Percentiles rank a stretch among this genome's conserved stretches.
These are phyloP conservation scores for Endoconidiophora polonica DNA, from an alignment of 2,329 filamentous ascomycete species.

Conservation along the genomic window DNA sequence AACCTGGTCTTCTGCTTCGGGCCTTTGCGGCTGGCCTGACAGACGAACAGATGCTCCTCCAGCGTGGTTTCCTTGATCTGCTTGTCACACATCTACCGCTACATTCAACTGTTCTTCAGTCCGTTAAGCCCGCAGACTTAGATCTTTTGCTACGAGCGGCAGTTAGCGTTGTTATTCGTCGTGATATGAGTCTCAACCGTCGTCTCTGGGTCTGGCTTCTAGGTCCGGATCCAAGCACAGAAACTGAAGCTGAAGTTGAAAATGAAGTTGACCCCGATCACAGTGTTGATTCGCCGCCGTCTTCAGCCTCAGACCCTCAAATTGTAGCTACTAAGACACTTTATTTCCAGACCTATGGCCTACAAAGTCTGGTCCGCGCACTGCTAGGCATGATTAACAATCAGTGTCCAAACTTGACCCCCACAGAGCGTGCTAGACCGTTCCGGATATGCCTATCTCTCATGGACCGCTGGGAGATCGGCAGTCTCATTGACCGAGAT, in stretches of 20 bases:
- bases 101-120: conserved; percentile 64
- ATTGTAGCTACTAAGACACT: conserved; percentile 44
- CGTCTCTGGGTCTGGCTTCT: conserved; percentile 94
- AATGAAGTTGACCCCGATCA: conserved; percentile 26
- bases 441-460: conserved; percentile 86
- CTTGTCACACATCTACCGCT: conserved; percentile 81
- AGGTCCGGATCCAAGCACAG: conserved; percentile 48
- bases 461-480: conserved; percentile 98
- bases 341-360: conserved; percentile 71
- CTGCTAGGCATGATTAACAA: conserved; percentile 60
- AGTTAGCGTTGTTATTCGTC: conserved; percentile 67
- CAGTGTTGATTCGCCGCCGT: conserved; percentile 28
- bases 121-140: conserved; percentile 57
- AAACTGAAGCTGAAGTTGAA: conserved; percentile 14
- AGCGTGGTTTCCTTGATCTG: conserved; percentile 84
- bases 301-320: conserved; percentile 26
- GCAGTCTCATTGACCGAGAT: conserved; percentile 70
- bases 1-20: conserved; percentile 76
- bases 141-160: conserved; percentile 70
- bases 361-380: conserved; percentile 56
- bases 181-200: conserved; percentile 93
- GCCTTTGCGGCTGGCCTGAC: conserved; percentile 81
- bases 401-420: conserved; percentile 20
- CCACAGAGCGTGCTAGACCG: conserved; percentile 56
- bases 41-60: conserved; percentile 80